phyloP scores from a whole-genome alignment of 768 basidiomycete species.

The Wakefieldia striispora region DNA sequence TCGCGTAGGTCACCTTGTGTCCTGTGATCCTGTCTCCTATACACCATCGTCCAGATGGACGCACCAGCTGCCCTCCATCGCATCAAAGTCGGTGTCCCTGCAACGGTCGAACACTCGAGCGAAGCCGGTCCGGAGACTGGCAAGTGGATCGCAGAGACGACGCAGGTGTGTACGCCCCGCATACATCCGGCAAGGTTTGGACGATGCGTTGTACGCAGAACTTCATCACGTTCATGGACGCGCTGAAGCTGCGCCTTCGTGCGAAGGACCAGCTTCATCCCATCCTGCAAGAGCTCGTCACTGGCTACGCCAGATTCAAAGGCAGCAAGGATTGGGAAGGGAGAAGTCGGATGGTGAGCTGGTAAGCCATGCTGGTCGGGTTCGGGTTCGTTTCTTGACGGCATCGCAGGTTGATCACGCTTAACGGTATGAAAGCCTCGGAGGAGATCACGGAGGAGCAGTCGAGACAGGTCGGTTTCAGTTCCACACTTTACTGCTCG shows the following conservation, averaged over 20 bases:
- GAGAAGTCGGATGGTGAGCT: slow-evolving; percentile 82
- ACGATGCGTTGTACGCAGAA: slow-evolving; percentile 47
- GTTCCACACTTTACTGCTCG: not conserved
- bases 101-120: slow-evolving; percentile 93
- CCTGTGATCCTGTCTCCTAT: not conserved
- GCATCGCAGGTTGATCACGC: slow-evolving; percentile 77
- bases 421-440: slow-evolving; percentile 96
- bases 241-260: slow-evolving; percentile 85
- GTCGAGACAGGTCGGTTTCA: slow-evolving; percentile 69
- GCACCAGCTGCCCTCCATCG: slow-evolving; percentile 90
- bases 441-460: slow-evolving; percentile 97
- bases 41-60: slow-evolving; percentile 64
- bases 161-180: slow-evolving; percentile 57
- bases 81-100: slow-evolving; percentile 89
- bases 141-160: slow-evolving; percentile 98
- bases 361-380: slow-evolving; percentile 48
- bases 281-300: slow-evolving; percentile 91
- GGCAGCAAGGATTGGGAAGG: slow-evolving; percentile 97
- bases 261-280: slow-evolving; percentile 98
- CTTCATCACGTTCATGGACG: slow-evolving; percentile 99
- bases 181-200: not conserved
- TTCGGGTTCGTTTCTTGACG: not conserved
- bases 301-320: slow-evolving; percentile 91
- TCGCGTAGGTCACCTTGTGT: slow-evolving; percentile 46
- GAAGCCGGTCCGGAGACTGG: slow-evolving; percentile 91